Percentiles rank a stretch among this genome's conserved stretches.
Conservation (phyloP, 2,329 filamentous ascomycete genomes). For the Paecilomyces fulvus region DNA sequence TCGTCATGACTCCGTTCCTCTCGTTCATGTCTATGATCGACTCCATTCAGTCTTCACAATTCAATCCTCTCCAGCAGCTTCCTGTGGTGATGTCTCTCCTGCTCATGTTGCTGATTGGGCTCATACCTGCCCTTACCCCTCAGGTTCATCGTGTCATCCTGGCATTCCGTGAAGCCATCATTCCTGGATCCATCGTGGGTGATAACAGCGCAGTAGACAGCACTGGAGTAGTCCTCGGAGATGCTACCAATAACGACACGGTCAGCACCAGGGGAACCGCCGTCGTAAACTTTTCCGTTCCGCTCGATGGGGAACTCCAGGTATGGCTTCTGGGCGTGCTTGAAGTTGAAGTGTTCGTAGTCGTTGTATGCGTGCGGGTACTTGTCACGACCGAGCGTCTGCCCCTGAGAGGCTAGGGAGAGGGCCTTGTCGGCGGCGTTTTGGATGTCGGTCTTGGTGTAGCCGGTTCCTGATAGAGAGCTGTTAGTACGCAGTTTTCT, state of each 20-base stretch:
- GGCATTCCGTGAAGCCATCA: conserved; percentile 22
- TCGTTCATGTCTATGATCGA: too few relatives aligned
- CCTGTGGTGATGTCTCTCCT: neutral
- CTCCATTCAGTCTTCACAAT: neutral
- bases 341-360: conserved; percentile 24
- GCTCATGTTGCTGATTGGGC: neutral
- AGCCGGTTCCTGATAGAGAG: conserved; percentile 3
- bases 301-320: conserved; percentile 23
- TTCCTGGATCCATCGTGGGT: conserved; percentile 20
- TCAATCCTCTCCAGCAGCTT: neutral
- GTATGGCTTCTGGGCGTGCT: conserved; percentile 19
- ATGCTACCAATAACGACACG: conserved; percentile 24
- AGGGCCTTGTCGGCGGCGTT: conserved; percentile 16
- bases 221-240: conserved; percentile 15
- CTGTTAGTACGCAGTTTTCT: too few relatives aligned
- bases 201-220: conserved; percentile 21
- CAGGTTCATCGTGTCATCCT: conserved; percentile 9
- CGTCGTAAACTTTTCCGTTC: conserved; percentile 12
- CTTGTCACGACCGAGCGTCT: conserved; percentile 16
- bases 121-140: neutral
- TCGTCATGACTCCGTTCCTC: too few relatives aligned
- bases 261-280: conserved; percentile 19
- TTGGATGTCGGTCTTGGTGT: conserved; percentile 16
- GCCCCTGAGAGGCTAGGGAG: conserved; percentile 13
- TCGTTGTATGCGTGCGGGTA: conserved; percentile 27